phyloP scores from a whole-genome alignment of 129 eudicot species.

The Kitagawia praeruptora region DNA sequence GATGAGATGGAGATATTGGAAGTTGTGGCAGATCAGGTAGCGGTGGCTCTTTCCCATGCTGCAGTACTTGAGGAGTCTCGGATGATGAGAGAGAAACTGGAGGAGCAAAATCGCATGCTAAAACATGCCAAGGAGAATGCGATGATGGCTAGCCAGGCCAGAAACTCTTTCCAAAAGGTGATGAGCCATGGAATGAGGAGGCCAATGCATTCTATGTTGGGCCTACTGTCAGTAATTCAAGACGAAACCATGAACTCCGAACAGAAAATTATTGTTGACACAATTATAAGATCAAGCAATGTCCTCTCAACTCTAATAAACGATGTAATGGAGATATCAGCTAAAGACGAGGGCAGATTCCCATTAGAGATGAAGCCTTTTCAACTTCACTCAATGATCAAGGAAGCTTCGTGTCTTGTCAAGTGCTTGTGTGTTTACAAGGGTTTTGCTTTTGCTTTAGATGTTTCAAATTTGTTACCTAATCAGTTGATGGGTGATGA shows the following conservation, averaged over 20 bases:
- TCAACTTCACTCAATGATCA: slow-evolving; percentile 59
- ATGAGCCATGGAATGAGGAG: slow-evolving; percentile 91
- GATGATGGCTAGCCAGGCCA: slow-evolving; percentile 78
- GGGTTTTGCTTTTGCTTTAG: slow-evolving; percentile 52
- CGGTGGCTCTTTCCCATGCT: slow-evolving; percentile 85
- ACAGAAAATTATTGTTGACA: slow-evolving; percentile 47
- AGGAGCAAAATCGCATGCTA: slow-evolving; percentile 53
- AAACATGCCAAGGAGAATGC: slow-evolving; percentile 82
- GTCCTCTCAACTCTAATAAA: slow-evolving; percentile 62
- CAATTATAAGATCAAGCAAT: slow-evolving; percentile 52
- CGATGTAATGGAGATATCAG: slow-evolving; percentile 74
- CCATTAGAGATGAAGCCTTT: slow-evolving; percentile 52
- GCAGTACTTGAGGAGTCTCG: slow-evolving; percentile 86
- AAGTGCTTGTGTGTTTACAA: slow-evolving; percentile 61
- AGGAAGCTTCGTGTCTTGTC: slow-evolving; percentile 71
- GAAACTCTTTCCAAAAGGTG: slow-evolving; percentile 64
- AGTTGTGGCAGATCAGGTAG: slow-evolving; percentile 93
- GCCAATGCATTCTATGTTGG: slow-evolving; percentile 87
- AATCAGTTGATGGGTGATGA: slow-evolving; percentile 78
- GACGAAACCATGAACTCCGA: slow-evolving; percentile 40
- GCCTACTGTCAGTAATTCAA: slow-evolving; percentile 55
- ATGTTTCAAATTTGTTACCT: slow-evolving; percentile 44
- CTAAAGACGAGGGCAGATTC: slow-evolving; percentile 62
- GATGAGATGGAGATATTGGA: slow-evolving; percentile 75
- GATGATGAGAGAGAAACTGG: slow-evolving; percentile 65